phyloP scores from a whole-genome alignment of 768 basidiomycete genomes.

The Lyophyllum shimeji region DNA sequence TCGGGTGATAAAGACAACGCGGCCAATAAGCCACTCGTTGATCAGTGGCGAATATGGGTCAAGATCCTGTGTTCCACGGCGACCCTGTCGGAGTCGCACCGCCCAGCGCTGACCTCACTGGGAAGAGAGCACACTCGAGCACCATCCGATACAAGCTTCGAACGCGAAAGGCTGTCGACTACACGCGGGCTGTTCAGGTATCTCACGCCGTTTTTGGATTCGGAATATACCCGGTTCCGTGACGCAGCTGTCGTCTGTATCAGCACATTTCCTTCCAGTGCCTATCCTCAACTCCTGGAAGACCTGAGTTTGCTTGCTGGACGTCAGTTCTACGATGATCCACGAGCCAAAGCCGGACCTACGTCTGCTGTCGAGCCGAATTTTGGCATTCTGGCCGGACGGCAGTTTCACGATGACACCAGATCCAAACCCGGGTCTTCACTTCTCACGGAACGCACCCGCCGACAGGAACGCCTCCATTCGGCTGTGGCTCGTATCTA shows the following conservation, averaged over 20 bases:
- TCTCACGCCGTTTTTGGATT: slow-evolving; percentile 84
- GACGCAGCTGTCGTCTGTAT: slow-evolving; percentile 88
- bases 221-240: slow-evolving; percentile 80
- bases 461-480: slow-evolving; percentile 76
- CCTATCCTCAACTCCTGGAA: slow-evolving; percentile 80
- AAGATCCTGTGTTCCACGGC: slow-evolving; percentile 86
- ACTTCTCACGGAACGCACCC: slow-evolving; percentile 52
- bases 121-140: slow-evolving; percentile 69
- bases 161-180: slow-evolving; percentile 79
- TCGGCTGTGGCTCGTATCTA: slow-evolving; percentile 90
- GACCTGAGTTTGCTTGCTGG: slow-evolving; percentile 79
- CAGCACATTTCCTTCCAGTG: slow-evolving; percentile 77
- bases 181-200: slow-evolving; percentile 83
- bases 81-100: slow-evolving; percentile 56
- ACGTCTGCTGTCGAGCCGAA: slow-evolving; percentile 36
- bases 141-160: slow-evolving; percentile 72
- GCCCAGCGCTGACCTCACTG: slow-evolving; percentile 51
- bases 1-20: slow-evolving; percentile 50
- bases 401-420: slow-evolving; percentile 67
- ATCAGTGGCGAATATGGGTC: slow-evolving; percentile 85
- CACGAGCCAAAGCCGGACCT: slow-evolving; percentile 42
- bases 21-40: slow-evolving; percentile 59
- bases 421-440: slow-evolving; percentile 47
- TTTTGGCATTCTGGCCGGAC: slow-evolving; percentile 37
- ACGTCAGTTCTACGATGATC: slow-evolving; percentile 83